Base-by-base conservation (phyloP, 2,329 filamentous ascomycete species). In the Fusarium coffeatum region DNA sequence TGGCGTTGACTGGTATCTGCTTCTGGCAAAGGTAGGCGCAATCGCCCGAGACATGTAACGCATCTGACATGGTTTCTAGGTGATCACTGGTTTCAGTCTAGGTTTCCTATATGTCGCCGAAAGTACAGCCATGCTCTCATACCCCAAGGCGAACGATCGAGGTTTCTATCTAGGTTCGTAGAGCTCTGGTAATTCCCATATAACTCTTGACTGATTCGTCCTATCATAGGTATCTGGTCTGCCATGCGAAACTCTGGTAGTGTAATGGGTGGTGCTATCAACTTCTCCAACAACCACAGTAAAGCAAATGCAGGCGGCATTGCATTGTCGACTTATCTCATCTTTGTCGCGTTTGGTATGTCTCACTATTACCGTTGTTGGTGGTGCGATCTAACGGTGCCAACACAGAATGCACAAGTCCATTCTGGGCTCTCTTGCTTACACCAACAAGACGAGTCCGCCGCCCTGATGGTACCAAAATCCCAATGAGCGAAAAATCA, bases 101-200 rank as follows among this genome's bases (percentile, higher is more conserved):
- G 56, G 41, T 7, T 46, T 59, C 16, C 27, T 46, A 1, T 59
- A 59, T 16, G 56, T 59, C 3, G 30, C 40, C 2, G 56, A 59
- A 20, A 45, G n/a, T 16, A 59, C 56, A 1, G 56, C 41, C 4
- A 59, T 46, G 50, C 4, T 46, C 3, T 59, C 56, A 1, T 59
- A 59, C 11, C 56, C 56, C 1, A 42, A 46, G 1, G 49, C 56
- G 4, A 56, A 59, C 6, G 56, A 59, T 5, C 43, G 56, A 8
- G 50, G 56, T 8, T 56, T 59, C 28, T 59, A 56, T 13, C n/a
- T 56, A 2, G 56, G 56, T 40, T 1, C 13, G 48, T 4, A 15
- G 1, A 8, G 2, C 13, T n/a, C 1, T 0, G 12, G 6, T 3
- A 4, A 3, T 13, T 0, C 1, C 1, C 2, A 8, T 43, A 0